Conservation (phyloP, 208 protist species). For the Phytomonas francai region DNA sequence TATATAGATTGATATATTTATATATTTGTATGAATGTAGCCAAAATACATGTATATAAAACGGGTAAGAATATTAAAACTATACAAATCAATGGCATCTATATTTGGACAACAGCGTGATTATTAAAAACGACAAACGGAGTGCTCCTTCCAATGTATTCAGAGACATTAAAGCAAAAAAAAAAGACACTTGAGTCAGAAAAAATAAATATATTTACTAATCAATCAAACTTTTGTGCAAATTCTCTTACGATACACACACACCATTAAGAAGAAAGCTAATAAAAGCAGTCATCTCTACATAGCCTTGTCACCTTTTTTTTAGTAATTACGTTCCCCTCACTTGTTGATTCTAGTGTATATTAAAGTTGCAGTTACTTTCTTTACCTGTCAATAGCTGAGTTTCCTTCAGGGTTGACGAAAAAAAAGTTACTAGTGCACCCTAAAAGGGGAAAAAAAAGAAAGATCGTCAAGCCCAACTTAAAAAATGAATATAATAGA, state of each 20-base stretch:
- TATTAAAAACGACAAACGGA: not conserved
- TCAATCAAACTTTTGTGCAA: not conserved
- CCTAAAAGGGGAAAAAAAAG: not conserved
- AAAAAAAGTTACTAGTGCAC: not conserved
- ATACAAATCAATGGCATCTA: not conserved
- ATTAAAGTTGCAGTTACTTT: not conserved
- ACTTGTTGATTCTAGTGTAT: not conserved
- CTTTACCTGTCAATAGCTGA: not conserved
- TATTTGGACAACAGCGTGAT: not conserved
- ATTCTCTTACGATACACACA: not conserved
- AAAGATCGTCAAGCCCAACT: not conserved
- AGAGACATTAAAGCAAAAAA: too few species aligned
- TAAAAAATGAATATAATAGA: not conserved
- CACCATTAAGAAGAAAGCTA: not conserved
- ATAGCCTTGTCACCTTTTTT: not conserved
- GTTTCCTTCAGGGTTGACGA: not conserved
- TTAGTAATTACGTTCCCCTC: not conserved
- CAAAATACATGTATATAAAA: not conserved
- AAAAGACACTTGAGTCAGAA: not conserved
- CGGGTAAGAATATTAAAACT: not conserved
- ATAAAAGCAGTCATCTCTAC: not conserved
- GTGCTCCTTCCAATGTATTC: not conserved
- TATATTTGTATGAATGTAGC: too few species aligned
- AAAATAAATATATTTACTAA: not conserved
- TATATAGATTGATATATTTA: not conserved